These are phyloP conservation scores for Arxiozyma slooffiae DNA, from an alignment of 1,139 yeast genomes.

Conservation along the genomic window DNA sequence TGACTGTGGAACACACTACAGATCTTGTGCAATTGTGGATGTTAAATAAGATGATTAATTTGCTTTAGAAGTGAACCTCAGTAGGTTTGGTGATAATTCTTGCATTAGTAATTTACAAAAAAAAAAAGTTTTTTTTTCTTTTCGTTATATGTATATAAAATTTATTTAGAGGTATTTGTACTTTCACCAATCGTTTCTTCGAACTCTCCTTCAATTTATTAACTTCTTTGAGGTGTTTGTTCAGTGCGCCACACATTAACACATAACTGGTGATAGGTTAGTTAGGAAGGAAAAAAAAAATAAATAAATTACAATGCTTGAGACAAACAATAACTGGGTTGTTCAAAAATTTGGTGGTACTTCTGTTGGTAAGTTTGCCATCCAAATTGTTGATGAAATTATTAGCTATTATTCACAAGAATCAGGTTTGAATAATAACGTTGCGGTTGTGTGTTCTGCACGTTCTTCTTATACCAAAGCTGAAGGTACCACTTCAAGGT, in stretches of 20 bases:
- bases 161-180: neutral
- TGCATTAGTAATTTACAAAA: neutral
- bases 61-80: neutral
- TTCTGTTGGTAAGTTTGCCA: slow-evolving; percentile 91
- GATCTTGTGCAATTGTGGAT: neutral
- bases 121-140: no score
- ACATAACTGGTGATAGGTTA: neutral
- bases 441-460: slow-evolving; percentile 96
- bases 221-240: neutral
- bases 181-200: neutral
- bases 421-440: slow-evolving; percentile 40
- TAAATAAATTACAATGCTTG: neutral
- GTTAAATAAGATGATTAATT: neutral
- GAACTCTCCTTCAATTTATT: neutral
- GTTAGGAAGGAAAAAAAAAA: no score
- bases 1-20: neutral
- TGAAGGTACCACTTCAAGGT: slow-evolving; percentile 88
- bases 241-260: neutral
- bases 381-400: slow-evolving; percentile 72
- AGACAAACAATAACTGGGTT: slow-evolving; percentile 44
- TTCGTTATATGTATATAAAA: no score
- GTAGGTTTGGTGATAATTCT: neutral
- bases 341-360: slow-evolving; percentile 97
- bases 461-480: slow-evolving; percentile 82
- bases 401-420: slow-evolving; percentile 49